Evolutionary conservation across 2,329 filamentous ascomycete genomes (phyloP), one percentile per base, ranked within the genome.

Genomic region (Pyrenophora teres): DNA sequence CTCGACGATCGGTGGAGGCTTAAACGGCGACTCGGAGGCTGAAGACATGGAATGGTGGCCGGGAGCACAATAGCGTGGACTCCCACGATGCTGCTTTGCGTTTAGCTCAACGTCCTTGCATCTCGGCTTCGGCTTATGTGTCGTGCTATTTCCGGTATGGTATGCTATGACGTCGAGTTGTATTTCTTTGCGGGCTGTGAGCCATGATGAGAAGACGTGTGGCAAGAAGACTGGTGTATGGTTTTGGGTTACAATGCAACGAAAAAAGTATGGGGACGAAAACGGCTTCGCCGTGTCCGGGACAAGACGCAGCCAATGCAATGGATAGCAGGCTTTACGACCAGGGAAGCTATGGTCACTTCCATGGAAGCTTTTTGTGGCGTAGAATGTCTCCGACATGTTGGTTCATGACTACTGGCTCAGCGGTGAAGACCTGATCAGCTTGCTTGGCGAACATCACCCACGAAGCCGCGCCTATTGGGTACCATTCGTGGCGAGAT

Each of bases 1-100:
- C 47, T 61, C 54, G 41, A 65, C 60, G 41, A 58, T 57, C 30
- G 64, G 62, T 43, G 64, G 64, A 52, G 61, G 55, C 41, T 60
- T 65, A 52, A 69, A 68, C 8, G 44, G 33, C 23, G 49, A 37
- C 23, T 50, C 44, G 44, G 51, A 40, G 33, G 46, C 37, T 49
- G 55, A 51, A 56, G 58, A 56, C 61, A 65, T 67, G 40, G 37
- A 54, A 48, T 51, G 48, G 52, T 37, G 50, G 27, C 55, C 47
- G 52, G 55, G 56, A 55, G 43, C 43, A 15, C 49, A 51, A 41
- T 50, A 59, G 44, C 52, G 46, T 50, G 41, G 51, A 41, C 51
- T 57, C 39, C 41, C 43, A 51, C 40, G 44, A 50, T 56, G 52
- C 52, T 50, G 32, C n/a, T 43, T 52, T 56, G 36, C 49, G 43